Evolutionary conservation across 768 basidiomycete genomes (phyloP).

Genomic region (Coprinellus micaceus): DNA sequence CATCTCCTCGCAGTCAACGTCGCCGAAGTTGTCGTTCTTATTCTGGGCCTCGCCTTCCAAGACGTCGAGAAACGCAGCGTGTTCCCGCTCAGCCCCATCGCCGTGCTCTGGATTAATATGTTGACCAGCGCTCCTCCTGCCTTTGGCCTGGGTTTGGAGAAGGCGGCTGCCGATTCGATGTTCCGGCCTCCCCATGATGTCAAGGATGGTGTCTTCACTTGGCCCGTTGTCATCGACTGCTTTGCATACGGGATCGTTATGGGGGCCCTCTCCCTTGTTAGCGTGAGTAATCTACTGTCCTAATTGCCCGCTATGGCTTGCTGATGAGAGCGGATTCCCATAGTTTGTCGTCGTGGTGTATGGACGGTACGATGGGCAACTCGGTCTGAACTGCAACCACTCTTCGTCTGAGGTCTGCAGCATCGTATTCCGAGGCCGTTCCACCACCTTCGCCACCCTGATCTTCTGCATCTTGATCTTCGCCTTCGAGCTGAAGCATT

Average conservation of each 20-base stretch:
- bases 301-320: no score
- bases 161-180: conserved; percentile 50
- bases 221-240: conserved; percentile 35
- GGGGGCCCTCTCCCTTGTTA: no score
- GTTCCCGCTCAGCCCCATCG: conserved; percentile 55
- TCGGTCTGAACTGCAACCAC: conserved; percentile 32
- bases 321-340: conserved; percentile 26
- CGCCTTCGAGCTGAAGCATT: conserved; percentile 34
- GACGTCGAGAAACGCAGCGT: conserved; percentile 44
- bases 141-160: conserved; percentile 51
- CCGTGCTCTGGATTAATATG: conserved; percentile 52
- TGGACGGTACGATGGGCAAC: conserved; percentile 28
- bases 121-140: conserved; percentile 49
- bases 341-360: conserved; percentile 38
- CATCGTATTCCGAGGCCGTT: conserved; percentile 33
- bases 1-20: conserved; percentile 53
- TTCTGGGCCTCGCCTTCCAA: conserved; percentile 58
- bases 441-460: conserved; percentile 34
- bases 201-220: conserved; percentile 36
- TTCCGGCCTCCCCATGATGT: conserved; percentile 37
- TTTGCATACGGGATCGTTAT: conserved; percentile 35
- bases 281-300: no score
- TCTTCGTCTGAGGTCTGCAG: conserved; percentile 21
- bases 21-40: conserved; percentile 49
- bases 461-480: conserved; percentile 36